Evolutionary conservation across 345 rosid species (phyloP).

Genomic region (Odontarrhena argentea): DNA sequence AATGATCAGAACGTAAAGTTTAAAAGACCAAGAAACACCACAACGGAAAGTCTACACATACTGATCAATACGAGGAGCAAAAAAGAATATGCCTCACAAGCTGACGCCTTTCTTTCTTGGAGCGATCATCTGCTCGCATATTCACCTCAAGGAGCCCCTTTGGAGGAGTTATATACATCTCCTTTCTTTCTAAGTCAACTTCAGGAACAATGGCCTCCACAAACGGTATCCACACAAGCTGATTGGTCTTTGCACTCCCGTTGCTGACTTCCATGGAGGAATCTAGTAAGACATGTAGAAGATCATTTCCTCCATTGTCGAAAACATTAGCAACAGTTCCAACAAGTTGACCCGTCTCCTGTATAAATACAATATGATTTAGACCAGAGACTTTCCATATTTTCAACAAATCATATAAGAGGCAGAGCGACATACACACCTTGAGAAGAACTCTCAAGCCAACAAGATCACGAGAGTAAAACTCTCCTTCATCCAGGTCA

Average conservation of each 20-base stretch:
- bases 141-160: conserved; percentile 88
- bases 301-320: conserved; percentile 80
- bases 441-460: conserved; percentile 76
- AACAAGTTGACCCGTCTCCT: conserved; percentile 76
- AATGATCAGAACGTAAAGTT: conserved; percentile 24
- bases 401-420: neutral
- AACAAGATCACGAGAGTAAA: conserved; percentile 80
- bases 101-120: conserved; percentile 95
- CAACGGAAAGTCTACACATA: neutral
- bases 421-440: conserved; percentile 47
- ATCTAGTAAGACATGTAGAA: conserved; percentile 69
- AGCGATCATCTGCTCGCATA: conserved; percentile 59
- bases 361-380: conserved; percentile 17
- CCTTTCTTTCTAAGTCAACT: conserved; percentile 65
- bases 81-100: conserved; percentile 81
- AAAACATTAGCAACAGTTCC: conserved; percentile 81
- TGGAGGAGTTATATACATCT: conserved; percentile 83
- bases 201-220: conserved; percentile 87
- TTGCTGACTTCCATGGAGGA: conserved; percentile 43
- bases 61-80: conserved; percentile 38
- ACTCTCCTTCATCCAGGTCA: conserved; percentile 73
- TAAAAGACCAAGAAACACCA: conserved; percentile 18
- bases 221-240: conserved; percentile 83
- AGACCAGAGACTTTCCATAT: neutral
- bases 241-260: conserved; percentile 50